Evolutionary conservation across 371 early-diverging fungal genomes (phyloP).

Genomic region (Nematocida sp.): DNA sequence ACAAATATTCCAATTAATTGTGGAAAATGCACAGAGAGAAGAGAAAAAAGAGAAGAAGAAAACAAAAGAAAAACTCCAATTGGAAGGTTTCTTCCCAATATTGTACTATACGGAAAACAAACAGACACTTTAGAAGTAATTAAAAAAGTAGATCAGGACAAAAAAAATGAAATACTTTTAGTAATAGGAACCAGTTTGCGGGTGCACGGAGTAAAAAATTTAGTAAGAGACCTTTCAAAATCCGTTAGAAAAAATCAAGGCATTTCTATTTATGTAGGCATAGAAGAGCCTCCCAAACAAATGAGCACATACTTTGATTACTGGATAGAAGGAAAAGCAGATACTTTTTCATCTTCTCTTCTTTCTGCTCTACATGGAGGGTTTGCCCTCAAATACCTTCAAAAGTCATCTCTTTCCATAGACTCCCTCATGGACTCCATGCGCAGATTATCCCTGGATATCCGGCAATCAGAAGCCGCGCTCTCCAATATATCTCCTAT

Average conservation of each 20-base stretch:
- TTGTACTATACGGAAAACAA: conserved; percentile 91
- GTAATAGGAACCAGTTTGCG: conserved; percentile 95
- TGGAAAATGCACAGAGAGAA: conserved; percentile 71
- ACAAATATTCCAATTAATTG: conserved; percentile 62
- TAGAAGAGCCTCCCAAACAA: conserved; percentile 57
- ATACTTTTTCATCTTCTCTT: conserved; percentile 56
- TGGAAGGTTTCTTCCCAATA: conserved; percentile 72
- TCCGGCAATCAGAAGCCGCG: not conserved
- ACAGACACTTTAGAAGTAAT: conserved; percentile 74
- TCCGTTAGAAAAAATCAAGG: conserved; percentile 46
- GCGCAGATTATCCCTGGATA: conserved; percentile 36
- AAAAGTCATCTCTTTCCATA: not conserved
- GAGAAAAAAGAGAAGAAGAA: conserved; percentile 68
- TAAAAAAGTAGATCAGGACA: conserved; percentile 70
- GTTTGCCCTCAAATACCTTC: conserved; percentile 36
- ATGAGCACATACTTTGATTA: conserved; percentile 63
- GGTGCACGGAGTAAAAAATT: conserved; percentile 79
- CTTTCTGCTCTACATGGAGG: conserved; percentile 26
- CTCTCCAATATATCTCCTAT: not conserved
- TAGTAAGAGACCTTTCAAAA: conserved; percentile 73
- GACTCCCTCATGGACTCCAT: conserved; percentile 15
- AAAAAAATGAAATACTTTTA: conserved; percentile 76
- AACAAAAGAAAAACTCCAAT: conserved; percentile 71
- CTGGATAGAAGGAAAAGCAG: conserved; percentile 65
- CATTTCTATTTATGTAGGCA: conserved; percentile 61